Base-by-base conservation (phyloP, 495 filamentous ascomycete genomes). In the Aspergillus steynii region DNA sequence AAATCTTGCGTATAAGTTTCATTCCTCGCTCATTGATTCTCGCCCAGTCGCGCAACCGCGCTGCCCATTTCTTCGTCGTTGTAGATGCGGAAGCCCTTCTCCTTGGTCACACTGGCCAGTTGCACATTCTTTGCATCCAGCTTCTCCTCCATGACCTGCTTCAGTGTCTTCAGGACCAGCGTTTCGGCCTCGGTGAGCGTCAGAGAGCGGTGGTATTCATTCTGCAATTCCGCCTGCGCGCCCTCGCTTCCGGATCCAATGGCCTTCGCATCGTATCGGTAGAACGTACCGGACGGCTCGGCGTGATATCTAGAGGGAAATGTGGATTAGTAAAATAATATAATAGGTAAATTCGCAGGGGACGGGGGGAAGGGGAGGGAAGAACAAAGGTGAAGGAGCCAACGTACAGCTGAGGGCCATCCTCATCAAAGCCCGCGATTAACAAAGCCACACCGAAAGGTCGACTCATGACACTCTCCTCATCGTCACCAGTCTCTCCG, bases 61-160 rank as follows among this genome's bases (percentile, higher is more conserved):
- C 84, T 79, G 55, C 88, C 89, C 95, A 99, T 99, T 77, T 98
- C 94, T 71, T 91, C 92, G 67, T 99, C 95, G 58, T 86, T 89
- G 81, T 99, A 97, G 83, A 99, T 97, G 74, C 89, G 88, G 83
- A 99, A 98, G 20, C 96, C 95, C 73, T 90, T 93, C 60, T 96
- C 93, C 82, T 94, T 96, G 61, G 95, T 99, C 57, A 98, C 96
- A 70, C 93, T 97, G 50, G 95, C 95, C 65, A 99, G 77, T 83
- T 98, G 95, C 65, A 99, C 96, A 71, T 98, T 99, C 85, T 98
- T 98, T 48, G 90, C 83, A 73, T 99, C 95, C 56, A 99, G 85
- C 82, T 98, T 99, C 86, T 99, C 95, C 80, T 99, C 95, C 95
- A 99, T 99, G 56, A 99, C 95, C 80, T 99, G 95, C 84, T 99